These are phyloP conservation scores for Fusarium falciforme DNA, from an alignment of 2,329 filamentous ascomycete species.

Conservation along the genomic window DNA sequence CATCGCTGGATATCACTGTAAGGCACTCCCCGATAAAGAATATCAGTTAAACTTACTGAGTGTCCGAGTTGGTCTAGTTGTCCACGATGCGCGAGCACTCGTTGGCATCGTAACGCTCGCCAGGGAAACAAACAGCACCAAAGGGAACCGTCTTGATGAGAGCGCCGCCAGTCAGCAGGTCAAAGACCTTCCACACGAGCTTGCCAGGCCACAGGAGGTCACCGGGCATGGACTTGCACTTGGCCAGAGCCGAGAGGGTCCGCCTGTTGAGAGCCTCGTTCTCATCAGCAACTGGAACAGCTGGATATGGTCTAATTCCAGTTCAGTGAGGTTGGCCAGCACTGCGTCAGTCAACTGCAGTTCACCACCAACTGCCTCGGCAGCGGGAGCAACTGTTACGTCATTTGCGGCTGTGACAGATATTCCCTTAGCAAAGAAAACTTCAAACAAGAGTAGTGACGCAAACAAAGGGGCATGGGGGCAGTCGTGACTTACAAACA, in stretches of 20 bases:
- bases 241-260: background rate
- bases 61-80: constrained; percentile 42
- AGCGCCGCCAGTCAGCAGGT: constrained; percentile 47
- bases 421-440: background rate
- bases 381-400: constrained; percentile 38
- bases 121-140: constrained; percentile 47
- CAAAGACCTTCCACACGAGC: constrained; percentile 47
- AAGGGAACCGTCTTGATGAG: constrained; percentile 48
- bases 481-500: constrained; percentile 28
- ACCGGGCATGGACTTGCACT: constrained; percentile 49
- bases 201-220: constrained; percentile 45
- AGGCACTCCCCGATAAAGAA: background rate
- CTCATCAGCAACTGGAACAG: constrained; percentile 46
- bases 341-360: constrained; percentile 48
- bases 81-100: constrained; percentile 42
- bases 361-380: constrained; percentile 12
- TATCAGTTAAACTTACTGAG: constrained; percentile 19
- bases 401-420: constrained; percentile 32
- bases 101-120: constrained; percentile 42
- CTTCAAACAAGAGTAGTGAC: background rate
- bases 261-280: constrained; percentile 30
- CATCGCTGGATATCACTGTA: constrained; percentile 27
- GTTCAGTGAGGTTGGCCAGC: constrained; percentile 44
- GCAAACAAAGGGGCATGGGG: background rate
- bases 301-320: constrained; percentile 43